A percentile compares a stretch with the other conserved stretches of the same genome.
These are phyloP conservation scores for Lipomyces lipofer DNA, from an alignment of 805 yeast species.

Conservation along the genomic window DNA sequence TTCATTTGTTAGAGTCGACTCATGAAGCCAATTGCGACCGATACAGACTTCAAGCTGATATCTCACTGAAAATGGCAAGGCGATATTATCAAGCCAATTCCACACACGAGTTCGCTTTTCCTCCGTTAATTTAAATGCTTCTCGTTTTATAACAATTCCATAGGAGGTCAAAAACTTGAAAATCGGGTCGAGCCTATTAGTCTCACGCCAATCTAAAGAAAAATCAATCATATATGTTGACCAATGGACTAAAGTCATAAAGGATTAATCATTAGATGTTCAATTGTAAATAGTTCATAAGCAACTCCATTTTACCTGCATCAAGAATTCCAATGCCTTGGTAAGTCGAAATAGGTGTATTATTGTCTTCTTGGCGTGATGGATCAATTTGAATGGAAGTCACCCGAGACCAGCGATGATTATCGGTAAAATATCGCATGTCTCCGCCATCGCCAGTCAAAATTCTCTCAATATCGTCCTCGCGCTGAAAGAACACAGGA, in stretches of 20 bases:
- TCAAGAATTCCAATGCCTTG: not conserved
- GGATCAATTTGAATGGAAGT: not conserved
- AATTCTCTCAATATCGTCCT: not conserved
- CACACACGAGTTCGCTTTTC: not conserved
- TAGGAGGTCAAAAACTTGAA: not conserved
- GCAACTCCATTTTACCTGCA: not conserved
- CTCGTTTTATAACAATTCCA: not conserved
- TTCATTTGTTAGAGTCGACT: conserved; percentile 4
- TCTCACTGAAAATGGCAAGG: not conserved
- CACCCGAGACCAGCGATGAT: conserved; percentile 1
- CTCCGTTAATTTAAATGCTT: not conserved
- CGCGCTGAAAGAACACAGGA: not conserved
- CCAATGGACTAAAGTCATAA: conserved; percentile 1
- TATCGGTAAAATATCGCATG: not conserved
- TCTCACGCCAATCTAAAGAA: not conserved
- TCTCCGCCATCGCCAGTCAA: not conserved
- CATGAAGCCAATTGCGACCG: conserved; percentile 6
- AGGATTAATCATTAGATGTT: no score
- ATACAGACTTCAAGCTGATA: conserved; percentile 11
- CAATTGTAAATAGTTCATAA: no score
- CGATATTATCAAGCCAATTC: not conserved
- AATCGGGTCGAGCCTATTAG: not conserved
- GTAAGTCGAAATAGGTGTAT: not conserved
- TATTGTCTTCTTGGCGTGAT: not conserved
- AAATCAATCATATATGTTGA: conserved; percentile 1